Evolutionary conservation across 2,329 filamentous ascomycete species (phyloP).

Genomic region (Phaeosphaeriaceae sp.): DNA sequence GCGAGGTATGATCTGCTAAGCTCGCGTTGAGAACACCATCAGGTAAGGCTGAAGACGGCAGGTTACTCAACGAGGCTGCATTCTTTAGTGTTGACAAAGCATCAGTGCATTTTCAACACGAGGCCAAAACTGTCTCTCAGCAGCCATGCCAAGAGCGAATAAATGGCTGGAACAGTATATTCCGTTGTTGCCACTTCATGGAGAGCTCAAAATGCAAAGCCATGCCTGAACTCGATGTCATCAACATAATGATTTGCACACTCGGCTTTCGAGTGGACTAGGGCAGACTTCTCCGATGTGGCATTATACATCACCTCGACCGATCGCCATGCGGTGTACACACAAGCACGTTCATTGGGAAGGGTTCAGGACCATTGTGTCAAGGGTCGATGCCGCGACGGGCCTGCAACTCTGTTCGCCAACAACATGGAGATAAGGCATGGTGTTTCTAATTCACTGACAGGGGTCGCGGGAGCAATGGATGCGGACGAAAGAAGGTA

Average conservation of each 20-base stretch:
- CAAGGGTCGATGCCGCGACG: not conserved
- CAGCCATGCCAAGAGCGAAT: not conserved
- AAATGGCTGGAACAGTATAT: not conserved
- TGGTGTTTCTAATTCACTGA: not conserved
- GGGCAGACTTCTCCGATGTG: not conserved
- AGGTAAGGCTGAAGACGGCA: slow-evolving; percentile 15
- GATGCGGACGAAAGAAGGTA: not conserved
- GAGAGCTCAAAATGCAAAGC: not conserved
- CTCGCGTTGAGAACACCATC: slow-evolving; percentile 1
- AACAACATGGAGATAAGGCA: slow-evolving; percentile 3
- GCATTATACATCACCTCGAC: not conserved
- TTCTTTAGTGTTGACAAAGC: slow-evolving; percentile 12
- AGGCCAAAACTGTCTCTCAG: slow-evolving; percentile 3
- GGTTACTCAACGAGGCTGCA: slow-evolving; percentile 17
- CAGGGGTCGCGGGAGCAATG: not conserved
- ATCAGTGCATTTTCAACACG: slow-evolving; percentile 1
- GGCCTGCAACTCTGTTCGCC: not conserved
- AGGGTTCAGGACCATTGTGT: not conserved
- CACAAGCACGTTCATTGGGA: slow-evolving; percentile 1
- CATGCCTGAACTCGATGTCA: not conserved
- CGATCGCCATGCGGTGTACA: not conserved
- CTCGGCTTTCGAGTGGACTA: not conserved
- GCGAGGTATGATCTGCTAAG: not conserved
- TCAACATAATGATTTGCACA: not conserved
- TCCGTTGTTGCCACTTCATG: not conserved